A percentile compares a stretch with the other conserved stretches of the same genome.
Evolutionary conservation across 164 flowering plant genomes (phyloP).

Genomic region (Berberis vulgaris): DNA sequence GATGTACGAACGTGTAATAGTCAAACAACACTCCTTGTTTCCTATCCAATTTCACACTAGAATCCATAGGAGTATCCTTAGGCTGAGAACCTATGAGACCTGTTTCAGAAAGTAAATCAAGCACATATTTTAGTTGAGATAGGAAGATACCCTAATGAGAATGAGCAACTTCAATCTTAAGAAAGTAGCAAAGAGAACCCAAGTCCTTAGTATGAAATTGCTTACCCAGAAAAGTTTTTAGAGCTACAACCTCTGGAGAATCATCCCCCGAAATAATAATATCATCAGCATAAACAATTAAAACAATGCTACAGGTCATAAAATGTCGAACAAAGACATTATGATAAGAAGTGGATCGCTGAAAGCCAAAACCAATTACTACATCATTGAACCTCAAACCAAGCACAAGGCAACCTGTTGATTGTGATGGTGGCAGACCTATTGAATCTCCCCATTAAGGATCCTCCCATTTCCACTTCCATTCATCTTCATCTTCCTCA

Average conservation of each 20-base stretch:
- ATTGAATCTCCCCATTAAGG: too few relatives aligned
- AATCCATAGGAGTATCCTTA: background rate
- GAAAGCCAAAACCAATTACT: background rate
- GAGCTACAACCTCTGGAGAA: background rate
- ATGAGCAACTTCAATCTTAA: background rate
- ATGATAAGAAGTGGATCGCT: background rate
- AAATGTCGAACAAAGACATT: background rate
- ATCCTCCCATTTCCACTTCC: too few relatives aligned
- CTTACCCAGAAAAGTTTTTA: background rate
- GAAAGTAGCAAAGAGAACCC: background rate
- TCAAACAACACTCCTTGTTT: background rate
- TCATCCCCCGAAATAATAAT: constrained; percentile 1
- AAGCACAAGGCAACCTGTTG: background rate
- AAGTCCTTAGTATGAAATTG: background rate
- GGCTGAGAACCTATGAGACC: background rate
- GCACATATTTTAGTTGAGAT: background rate
- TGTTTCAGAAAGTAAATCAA: background rate
- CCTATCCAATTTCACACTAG: background rate
- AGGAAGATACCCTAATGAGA: background rate
- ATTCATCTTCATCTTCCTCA: too few relatives aligned
- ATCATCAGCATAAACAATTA: background rate
- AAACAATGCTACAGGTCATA: background rate
- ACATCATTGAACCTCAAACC: background rate
- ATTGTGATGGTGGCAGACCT: background rate
- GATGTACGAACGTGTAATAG: background rate